phyloP scores from a whole-genome alignment of 139 green algal species.

The Haematococcus lacustris region DNA sequence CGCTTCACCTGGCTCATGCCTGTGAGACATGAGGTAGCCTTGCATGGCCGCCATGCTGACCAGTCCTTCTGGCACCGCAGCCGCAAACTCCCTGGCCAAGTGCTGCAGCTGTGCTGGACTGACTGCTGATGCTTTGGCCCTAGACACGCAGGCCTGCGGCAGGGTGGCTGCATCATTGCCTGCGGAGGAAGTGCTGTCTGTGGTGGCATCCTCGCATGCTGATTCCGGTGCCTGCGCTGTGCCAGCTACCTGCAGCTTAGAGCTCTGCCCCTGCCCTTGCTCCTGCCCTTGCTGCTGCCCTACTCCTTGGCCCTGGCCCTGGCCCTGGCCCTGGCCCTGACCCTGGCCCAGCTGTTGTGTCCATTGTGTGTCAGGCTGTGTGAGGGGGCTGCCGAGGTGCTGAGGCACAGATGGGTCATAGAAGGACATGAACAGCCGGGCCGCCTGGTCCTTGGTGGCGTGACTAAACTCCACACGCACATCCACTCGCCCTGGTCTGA shows the following conservation, averaged over 20 bases:
- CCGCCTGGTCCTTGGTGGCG: slow-evolving; percentile 7
- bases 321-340: background rate
- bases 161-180: background rate
- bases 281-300: too few relatives aligned
- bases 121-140: background rate
- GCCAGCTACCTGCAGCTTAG: background rate
- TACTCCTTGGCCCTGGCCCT: background rate
- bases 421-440: slow-evolving; percentile 19
- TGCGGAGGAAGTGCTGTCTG: too few relatives aligned
- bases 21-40: slow-evolving; percentile 24
- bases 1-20: background rate
- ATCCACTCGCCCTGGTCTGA: slow-evolving; percentile 32
- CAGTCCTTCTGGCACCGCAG: background rate
- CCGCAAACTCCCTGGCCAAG: slow-evolving; percentile 16
- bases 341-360: slow-evolving; percentile 3
- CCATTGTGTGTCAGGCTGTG: too few relatives aligned
- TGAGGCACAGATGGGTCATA: too few relatives aligned
- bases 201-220: background rate
- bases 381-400: too few relatives aligned
- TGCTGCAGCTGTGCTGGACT: background rate
- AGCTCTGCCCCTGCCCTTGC: background rate
- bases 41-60: slow-evolving; percentile 26
- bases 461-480: slow-evolving; percentile 8
- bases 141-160: background rate
- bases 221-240: background rate